These are phyloP conservation scores for Pyracantha coccinea DNA, from an alignment of 331 rosid genomes.

Conservation along the genomic window DNA sequence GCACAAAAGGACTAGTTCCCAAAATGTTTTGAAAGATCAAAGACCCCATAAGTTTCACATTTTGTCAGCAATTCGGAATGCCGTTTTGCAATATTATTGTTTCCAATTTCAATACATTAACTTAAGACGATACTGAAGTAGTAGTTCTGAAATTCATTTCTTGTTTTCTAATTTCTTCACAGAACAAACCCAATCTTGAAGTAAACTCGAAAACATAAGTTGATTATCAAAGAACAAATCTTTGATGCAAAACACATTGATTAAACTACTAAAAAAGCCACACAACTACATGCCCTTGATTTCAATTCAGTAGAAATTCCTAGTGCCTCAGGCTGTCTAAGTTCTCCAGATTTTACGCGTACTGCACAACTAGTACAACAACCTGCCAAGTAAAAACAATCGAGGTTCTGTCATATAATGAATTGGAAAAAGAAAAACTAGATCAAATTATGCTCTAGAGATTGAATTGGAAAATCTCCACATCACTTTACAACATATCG, in stretches of 20 bases:
- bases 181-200: not conserved
- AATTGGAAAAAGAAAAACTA: not conserved
- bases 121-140: not conserved
- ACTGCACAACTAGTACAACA: conserved; percentile 98
- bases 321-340: conserved; percentile 90
- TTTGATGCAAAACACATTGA: not conserved
- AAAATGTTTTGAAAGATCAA: not conserved
- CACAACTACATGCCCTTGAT: conserved; percentile 40
- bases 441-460: not conserved
- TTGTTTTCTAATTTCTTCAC: not conserved
- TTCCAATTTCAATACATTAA: not conserved
- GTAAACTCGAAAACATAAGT: not conserved
- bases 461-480: not conserved
- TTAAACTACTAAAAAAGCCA: not conserved
- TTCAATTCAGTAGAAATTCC: conserved; percentile 85
- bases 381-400: conserved; percentile 38
- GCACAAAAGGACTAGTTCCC: not conserved
- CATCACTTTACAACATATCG: not conserved
- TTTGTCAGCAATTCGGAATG: not conserved
- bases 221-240: not conserved
- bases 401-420: not conserved
- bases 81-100: not conserved
- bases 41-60: not conserved
- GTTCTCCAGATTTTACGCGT: conserved; percentile 74
- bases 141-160: not conserved